Evolutionary conservation across 2,329 filamentous ascomycete genomes (phyloP), one percentile per base, ranked within the genome.

Genomic region (Fusarium longipes): DNA sequence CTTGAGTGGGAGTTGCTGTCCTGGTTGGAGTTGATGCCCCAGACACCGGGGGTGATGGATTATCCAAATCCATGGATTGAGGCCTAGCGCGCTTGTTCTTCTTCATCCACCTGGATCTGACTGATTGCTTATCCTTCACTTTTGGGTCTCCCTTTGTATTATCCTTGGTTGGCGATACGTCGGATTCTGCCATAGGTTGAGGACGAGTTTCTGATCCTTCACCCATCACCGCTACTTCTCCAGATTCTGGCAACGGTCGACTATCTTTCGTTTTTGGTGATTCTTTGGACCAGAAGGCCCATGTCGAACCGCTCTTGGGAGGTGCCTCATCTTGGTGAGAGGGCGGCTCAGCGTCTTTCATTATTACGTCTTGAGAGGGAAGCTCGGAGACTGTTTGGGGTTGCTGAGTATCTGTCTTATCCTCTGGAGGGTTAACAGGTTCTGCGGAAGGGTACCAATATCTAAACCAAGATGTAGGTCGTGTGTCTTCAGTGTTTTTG

Each of bases 281-380:
- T 67, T 90, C 88, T 43, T 84, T 86, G 15, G 89, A 93, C 91
- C 91, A 95, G 68, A 95, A 94, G 0, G 90, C 91, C 92, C 92
- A 95, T 0, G 89, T 91, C 1, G 91, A 91, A 14, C 86, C 86
- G 18, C 82, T 81, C 17, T 84, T 80, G 7, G 83, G 83, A n/a
- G 77, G 73, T 3, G 78, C 71, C 10, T 74, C 72, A 55, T 78
- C 63, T 30, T 70, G 75, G 55, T 76, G 72, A 15, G 75, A 56
- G 8, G 76, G 53, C 15, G 76, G 63, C 6, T 79, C 73, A 4
- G 79, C 79, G 67, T 86, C 81, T 44, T 81, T 57, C 78, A 82
- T 76, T 65, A 79, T 70, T 68, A 84, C 72, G 65, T 85, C 80
- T 8, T 80, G 77, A 2, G 76, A 63, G 4, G 69, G 45, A 50